Evolutionary conservation across 148 eudicot genomes (phyloP), one percentile per base, ranked within the genome.

Genomic region (Polygonum maritimum): DNA sequence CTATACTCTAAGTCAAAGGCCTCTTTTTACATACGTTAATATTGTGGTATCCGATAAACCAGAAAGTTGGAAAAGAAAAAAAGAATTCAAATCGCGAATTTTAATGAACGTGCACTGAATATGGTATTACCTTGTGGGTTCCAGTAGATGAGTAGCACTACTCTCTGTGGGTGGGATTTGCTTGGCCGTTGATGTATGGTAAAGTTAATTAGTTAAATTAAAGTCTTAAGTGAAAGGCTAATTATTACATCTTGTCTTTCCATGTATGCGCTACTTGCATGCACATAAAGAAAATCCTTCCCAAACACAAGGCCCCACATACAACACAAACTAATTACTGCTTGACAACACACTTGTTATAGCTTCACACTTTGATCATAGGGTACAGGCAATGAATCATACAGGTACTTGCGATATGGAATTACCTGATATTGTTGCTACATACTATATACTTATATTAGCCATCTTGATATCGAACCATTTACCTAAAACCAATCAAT

Each of bases 91-190:
- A 51, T 51, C n/a, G 19, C 2, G 57, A 51, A 6, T 54, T 54
- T 54, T n/a, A 4, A 54, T 54, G 49, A 26, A 1, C 31, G 31
- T 26, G 1, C 49, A 54, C 58, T 54, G 22, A 5, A n/a, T 52
- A 16, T 52, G 22, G 7, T 48, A 54, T 18, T 57, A 6, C 67
- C 26, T 2, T 60, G 71, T 67, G 71, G 71, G 71, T 38, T 14
- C 71, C 71, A 31, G 39, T 6, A 62, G 69, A 36, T 10, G 31
- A 13, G 5, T 11, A 67, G n/a, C 71, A 38, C 71, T 35, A 38
- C 71, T 35, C 71, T 67, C 71, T 67, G 45, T 67, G 45, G 71
- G 71, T 67, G 71, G 45, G 71, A 35, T 67, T 67, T 35, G 71
- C 71, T 62, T 62, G 16, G 69, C 47, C 47, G 9, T 35, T 26